These are phyloP conservation scores for Boletus fagicola DNA, from an alignment of 768 basidiomycete genomes.

Conservation along the genomic window DNA sequence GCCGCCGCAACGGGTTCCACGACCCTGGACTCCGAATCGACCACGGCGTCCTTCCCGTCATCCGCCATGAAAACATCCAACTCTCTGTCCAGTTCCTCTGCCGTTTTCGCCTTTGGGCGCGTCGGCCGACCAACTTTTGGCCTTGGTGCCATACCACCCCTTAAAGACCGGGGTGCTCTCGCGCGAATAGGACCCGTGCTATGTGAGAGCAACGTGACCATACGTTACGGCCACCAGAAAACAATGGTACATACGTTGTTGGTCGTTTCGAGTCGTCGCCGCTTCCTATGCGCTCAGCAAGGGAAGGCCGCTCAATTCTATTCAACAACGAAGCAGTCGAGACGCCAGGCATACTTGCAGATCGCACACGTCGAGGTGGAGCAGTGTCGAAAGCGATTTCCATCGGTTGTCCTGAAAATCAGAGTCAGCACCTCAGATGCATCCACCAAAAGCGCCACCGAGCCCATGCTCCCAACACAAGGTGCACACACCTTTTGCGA, in stretches of 20 bases:
- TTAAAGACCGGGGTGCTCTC: conserved; percentile 27
- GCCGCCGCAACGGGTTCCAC: conserved; percentile 9
- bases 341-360: conserved; percentile 42
- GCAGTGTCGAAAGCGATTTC: conserved; percentile 58
- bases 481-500: conserved; percentile 70
- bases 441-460: not conserved
- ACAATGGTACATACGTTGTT: conserved; percentile 13
- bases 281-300: conserved; percentile 60
- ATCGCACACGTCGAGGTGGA: conserved; percentile 46
- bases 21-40: conserved; percentile 18
- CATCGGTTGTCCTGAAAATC: conserved; percentile 73
- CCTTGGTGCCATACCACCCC: conserved; percentile 11
- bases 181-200: conserved; percentile 47
- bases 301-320: conserved; percentile 72
- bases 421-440: conserved; percentile 1
- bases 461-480: not conserved
- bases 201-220: conserved; percentile 1
- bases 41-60: conserved; percentile 30
- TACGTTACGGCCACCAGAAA: not conserved
- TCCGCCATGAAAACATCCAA: conserved; percentile 85
- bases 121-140: conserved; percentile 32
- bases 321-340: conserved; percentile 63
- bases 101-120: conserved; percentile 63
- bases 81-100: conserved; percentile 84
- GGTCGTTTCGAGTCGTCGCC: conserved; percentile 35